Percentiles rank a stretch among this genome's conserved stretches.
Conservation (phyloP, 1,284 basidiomycete genomes). For the Malassezia brasiliensis region DNA sequence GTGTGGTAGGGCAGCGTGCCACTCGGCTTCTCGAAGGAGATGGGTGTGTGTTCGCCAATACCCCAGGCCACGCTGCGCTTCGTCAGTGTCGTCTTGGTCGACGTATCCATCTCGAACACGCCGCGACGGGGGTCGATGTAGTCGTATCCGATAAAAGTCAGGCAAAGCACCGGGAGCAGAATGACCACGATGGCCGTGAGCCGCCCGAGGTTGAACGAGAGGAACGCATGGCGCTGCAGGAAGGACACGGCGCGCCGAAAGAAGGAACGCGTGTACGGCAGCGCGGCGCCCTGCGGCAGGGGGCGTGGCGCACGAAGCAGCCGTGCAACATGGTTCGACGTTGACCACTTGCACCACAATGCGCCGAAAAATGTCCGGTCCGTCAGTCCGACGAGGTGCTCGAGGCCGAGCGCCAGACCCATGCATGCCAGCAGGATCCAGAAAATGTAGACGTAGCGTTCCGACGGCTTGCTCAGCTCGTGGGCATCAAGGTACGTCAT, state of each 20-base stretch:
- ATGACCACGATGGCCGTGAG: slow-evolving; percentile 28
- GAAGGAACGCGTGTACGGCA: background rate
- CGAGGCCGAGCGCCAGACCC: slow-evolving; percentile 38
- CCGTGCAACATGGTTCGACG: slow-evolving; percentile 29
- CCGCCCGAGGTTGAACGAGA: slow-evolving; percentile 31
- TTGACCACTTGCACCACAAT: slow-evolving; percentile 36
- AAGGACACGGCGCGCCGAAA: background rate
- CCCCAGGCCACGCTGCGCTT: slow-evolving; percentile 30
- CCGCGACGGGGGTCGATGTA: slow-evolving; percentile 58
- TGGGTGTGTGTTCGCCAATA: slow-evolving; percentile 26
- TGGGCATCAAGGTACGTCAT: slow-evolving; percentile 47
- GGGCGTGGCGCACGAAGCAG: slow-evolving; percentile 10
- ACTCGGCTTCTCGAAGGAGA: slow-evolving; percentile 48
- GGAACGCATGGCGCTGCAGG: slow-evolving; percentile 22
- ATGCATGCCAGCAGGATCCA: slow-evolving; percentile 46
- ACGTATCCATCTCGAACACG: slow-evolving; percentile 26
- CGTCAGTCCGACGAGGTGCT: slow-evolving; percentile 39
- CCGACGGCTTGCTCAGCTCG: slow-evolving; percentile 48
- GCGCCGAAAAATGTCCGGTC: slow-evolving; percentile 37
- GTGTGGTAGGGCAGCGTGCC: slow-evolving; percentile 62
- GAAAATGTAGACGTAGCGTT: slow-evolving; percentile 50
- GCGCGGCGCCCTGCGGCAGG: background rate
- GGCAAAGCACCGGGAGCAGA: slow-evolving; percentile 27
- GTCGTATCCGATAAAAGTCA: slow-evolving; percentile 60
- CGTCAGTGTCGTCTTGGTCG: background rate